Evolutionary conservation across 2,329 filamentous ascomycete genomes (phyloP).

Genomic region (Zasmidium angulare): DNA sequence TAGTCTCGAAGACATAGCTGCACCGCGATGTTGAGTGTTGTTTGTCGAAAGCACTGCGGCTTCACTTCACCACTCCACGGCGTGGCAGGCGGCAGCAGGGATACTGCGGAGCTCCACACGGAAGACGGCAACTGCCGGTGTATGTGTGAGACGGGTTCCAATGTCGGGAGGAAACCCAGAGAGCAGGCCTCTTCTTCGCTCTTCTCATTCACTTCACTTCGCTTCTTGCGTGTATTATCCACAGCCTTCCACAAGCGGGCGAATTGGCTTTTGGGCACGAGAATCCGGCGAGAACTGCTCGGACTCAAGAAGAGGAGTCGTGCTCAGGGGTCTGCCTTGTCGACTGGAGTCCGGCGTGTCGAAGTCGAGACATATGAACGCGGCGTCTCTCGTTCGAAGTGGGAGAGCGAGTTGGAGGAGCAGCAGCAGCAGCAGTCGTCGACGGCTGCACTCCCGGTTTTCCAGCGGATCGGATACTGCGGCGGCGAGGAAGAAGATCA

Average conservation of each 20-base stretch:
- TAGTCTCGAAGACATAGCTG: constrained; percentile 74
- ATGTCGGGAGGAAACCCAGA: background rate
- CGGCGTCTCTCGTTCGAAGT: background rate
- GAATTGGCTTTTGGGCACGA: background rate
- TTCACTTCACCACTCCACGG: background rate
- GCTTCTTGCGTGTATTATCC: background rate
- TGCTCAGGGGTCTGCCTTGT: background rate
- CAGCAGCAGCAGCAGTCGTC: background rate
- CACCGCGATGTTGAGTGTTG: background rate
- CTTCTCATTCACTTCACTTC: background rate
- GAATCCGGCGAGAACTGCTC: background rate
- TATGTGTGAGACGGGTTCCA: too few relatives aligned
- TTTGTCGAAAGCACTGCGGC: background rate
- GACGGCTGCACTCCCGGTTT: background rate
- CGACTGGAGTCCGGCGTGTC: background rate
- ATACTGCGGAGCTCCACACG: background rate
- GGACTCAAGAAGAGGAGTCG: constrained; percentile 1
- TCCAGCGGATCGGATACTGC: constrained; percentile 7
- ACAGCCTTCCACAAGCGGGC: constrained; percentile 2
- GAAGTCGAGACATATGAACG: constrained; percentile 2
- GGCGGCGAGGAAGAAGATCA: background rate
- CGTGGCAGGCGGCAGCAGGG: background rate
- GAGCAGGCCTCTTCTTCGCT: background rate
- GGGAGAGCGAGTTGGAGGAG: constrained; percentile 2
- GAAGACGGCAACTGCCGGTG: background rate